Evolutionary conservation across 768 basidiomycete species (phyloP).

Genomic region (Phlebiopsis gigantea): DNA sequence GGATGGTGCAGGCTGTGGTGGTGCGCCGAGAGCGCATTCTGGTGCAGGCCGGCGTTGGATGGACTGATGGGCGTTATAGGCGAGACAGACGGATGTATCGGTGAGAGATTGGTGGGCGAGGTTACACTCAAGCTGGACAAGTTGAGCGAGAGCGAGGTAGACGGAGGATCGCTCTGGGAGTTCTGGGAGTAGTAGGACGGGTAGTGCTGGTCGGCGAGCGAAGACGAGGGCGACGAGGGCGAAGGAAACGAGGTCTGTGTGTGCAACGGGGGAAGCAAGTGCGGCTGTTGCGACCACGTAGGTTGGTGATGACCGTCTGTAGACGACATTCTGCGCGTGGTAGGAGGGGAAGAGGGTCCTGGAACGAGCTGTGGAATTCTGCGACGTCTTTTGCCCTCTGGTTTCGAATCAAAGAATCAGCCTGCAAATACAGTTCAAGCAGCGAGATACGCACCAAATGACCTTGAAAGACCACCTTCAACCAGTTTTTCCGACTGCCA

Average conservation of each 20-base stretch:
- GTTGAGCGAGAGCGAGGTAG: conserved; percentile 58
- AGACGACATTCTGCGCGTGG: conserved; percentile 9
- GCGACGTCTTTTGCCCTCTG: neutral
- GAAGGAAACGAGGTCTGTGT: conserved; percentile 28
- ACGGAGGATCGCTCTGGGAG: conserved; percentile 17
- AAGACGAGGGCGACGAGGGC: conserved; percentile 28
- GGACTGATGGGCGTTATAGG: conserved; percentile 59
- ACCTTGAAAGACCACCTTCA: neutral
- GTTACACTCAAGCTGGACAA: conserved; percentile 61
- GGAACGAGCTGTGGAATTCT: neutral
- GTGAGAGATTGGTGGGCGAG: conserved; percentile 62
- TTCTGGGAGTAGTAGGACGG: conserved; percentile 21
- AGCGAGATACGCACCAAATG: neutral
- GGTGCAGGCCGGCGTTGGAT: conserved; percentile 38
- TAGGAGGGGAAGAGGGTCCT: neutral
- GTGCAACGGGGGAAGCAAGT: conserved; percentile 25
- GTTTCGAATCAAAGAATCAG: neutral
- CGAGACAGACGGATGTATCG: conserved; percentile 45
- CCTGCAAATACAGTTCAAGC: neutral
- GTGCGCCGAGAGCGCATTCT: conserved; percentile 33
- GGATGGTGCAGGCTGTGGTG: conserved; percentile 29
- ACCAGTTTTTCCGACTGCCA: conserved; percentile 1
- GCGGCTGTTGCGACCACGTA: conserved; percentile 26
- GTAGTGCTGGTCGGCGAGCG: conserved; percentile 28
- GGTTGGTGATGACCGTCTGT: conserved; percentile 20